Evolutionary conservation across 768 basidiomycete genomes (phyloP), one percentile per base, ranked within the genome.

Genomic region (Lentinula raphanica): DNA sequence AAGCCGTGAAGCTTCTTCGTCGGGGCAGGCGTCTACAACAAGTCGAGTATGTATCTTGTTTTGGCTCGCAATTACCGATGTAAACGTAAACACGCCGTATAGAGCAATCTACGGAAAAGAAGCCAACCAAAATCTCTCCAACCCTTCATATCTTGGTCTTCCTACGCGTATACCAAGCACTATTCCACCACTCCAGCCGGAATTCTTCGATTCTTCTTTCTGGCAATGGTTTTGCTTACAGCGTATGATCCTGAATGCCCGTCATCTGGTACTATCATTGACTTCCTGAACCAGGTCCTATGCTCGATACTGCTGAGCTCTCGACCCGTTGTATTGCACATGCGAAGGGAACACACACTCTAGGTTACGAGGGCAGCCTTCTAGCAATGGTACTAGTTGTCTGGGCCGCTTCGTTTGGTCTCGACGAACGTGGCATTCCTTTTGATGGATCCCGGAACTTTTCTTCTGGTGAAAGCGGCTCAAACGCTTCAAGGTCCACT

Each of bases 391-490:
- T 91, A 29, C 77, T 96, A 21, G 90, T 90, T 44, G 84, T 88
- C 21, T 97, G 93, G 93, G 94, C 92, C 0, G 82, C 86, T 3
- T 92, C 91, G 38, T 94, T 92, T 68, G 95, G 94, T 39, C 74
- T 96, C 46, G 83, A 95, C 68, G 90, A 93, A 64, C 79, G 76
- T 42, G 94, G 93, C 36, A 66, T 79, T 15, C 83, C 87, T 42
- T 35, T 55, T 19, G 71, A 74, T 44, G 59, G 67, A 38, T 51
- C 58, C 35, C 53, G 58, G 31, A 54, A 59, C 17, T 60, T 64
- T 23, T 62, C 63, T 13, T 63, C 62, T 17, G 38, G 27, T 17
- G 23, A 49, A 38, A 50, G 38, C 38, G 45, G 48, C 39, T 35
- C 45, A 8, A 5, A 40, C 15, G 12, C 40, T 23, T 58, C 50